Evolutionary conservation across 2,329 filamentous ascomycete species (phyloP), one percentile per base, ranked within the genome.

Genomic region (Diplodia seriata): DNA sequence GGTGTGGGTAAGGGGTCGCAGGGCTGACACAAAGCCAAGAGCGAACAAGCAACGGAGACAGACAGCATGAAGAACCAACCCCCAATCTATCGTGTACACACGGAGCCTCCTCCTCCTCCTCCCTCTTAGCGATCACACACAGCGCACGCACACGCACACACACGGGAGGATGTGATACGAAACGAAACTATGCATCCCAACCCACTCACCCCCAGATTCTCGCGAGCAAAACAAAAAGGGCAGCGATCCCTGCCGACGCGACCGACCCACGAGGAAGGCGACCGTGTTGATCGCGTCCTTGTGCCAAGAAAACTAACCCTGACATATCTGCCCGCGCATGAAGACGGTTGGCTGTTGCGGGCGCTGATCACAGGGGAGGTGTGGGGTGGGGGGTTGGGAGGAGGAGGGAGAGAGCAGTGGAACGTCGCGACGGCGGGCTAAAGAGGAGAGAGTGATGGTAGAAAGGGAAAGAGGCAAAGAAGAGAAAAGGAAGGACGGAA

Each of bases 21-120:
- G n/a, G 43, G 43, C 43, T 47, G 43, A 47, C 20, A 47, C 43
- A 47, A 47, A 47, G 43, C 43, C 43, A 47, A 47, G 43, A 47
- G n/a, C 43, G n/a, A 47, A 47, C 43, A 47, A 47, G 43, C 43
- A 47, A 9, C 40, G 8, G 15, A n/a, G n/a, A 9, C 33, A 36
- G 33, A 9, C 33, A 47, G 43, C 43, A 47, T 47, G 43, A 47
- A 47, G 43, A 47, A 20, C 43, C n/a, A 47, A 20, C 43, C n/a
- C 43, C 43, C 18, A 47, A 47, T 47, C 43, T 47, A 47, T 15
- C 14, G 15, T 15, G 14, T 2, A n/a, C 40, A 43, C 40, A 15
- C 15, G 15, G 40, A 43, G 18, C 6, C 38, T 43, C 15, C 40
- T 26, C 23, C 23, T 26, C 23, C 23, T 26, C 23, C 23, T 23